A percentile compares a stretch with the other conserved stretches of the same genome.
Evolutionary conservation across 2,329 filamentous ascomycete species (phyloP).

Genomic region (Emergomyces orientalis): DNA sequence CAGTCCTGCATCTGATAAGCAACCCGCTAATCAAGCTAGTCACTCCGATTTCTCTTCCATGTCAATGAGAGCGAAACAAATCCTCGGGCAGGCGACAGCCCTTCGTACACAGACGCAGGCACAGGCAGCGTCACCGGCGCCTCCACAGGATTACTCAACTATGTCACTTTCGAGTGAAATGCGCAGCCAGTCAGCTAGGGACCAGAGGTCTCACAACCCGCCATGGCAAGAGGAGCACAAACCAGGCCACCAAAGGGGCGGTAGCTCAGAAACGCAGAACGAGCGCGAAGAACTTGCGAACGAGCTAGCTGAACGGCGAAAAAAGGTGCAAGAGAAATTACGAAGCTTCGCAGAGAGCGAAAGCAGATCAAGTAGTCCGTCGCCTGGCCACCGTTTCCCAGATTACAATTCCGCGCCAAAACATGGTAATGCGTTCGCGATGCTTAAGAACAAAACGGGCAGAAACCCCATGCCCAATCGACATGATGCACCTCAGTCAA

Average conservation of each 20-base stretch:
- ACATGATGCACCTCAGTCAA: constrained; percentile 25
- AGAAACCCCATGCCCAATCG: constrained; percentile 26
- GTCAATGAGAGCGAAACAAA: constrained; percentile 30
- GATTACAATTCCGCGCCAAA: constrained; percentile 25
- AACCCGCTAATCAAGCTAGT: constrained; percentile 12
- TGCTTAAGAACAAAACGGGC: constrained; percentile 35
- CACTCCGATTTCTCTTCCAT: constrained; percentile 21
- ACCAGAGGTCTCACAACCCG: constrained; percentile 13
- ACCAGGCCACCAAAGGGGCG: constrained; percentile 34
- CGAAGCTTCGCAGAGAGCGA: constrained; percentile 35
- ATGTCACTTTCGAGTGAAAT: neutral
- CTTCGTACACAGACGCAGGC: constrained; percentile 15
- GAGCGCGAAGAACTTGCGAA: constrained; percentile 42
- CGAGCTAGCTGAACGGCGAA: constrained; percentile 40
- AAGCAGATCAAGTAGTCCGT: constrained; percentile 38
- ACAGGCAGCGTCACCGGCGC: neutral
- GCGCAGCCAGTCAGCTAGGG: neutral
- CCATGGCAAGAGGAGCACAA: constrained; percentile 43
- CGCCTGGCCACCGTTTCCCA: constrained; percentile 27
- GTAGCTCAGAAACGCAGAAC: constrained; percentile 41
- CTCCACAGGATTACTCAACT: neutral
- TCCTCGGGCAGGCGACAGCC: constrained; percentile 30
- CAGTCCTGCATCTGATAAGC: constrained; percentile 12
- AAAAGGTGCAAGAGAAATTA: constrained; percentile 41
- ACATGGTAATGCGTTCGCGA: constrained; percentile 36